Evolutionary conservation across 2,329 filamentous ascomycete species (phyloP).

Genomic region (Arachnopeziza araneosa): DNA sequence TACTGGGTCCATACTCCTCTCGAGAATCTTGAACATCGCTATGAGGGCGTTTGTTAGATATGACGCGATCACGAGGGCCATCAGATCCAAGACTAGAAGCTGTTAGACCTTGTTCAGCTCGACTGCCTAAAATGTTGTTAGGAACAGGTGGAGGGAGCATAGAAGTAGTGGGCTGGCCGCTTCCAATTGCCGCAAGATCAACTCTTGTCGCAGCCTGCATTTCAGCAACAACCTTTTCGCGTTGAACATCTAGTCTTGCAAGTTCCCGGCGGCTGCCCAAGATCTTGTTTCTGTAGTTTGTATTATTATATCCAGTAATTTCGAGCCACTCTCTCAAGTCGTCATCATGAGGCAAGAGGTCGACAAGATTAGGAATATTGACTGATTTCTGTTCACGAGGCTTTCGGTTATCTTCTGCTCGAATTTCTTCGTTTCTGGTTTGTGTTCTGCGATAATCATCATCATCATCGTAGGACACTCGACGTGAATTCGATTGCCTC

Average conservation of each 20-base stretch:
- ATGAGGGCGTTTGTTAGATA: slow-evolving; percentile 27
- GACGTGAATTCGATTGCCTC: slow-evolving; percentile 8
- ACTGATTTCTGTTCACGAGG: slow-evolving; percentile 9
- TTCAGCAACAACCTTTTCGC: slow-evolving; percentile 25
- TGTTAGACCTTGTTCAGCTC: slow-evolving; percentile 4
- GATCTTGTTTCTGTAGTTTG: slow-evolving; percentile 29
- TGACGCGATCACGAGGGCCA: slow-evolving; percentile 11
- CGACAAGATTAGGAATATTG: slow-evolving; percentile 15
- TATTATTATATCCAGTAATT: slow-evolving; percentile 32
- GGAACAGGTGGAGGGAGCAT: slow-evolving; percentile 25
- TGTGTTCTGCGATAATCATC: slow-evolving; percentile 16
- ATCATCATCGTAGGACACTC: slow-evolving; percentile 19
- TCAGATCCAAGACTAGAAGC: slow-evolving; percentile 1
- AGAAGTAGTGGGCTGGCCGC: slow-evolving; percentile 5
- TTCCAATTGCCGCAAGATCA: slow-evolving; percentile 5
- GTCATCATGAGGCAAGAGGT: slow-evolving; percentile 24
- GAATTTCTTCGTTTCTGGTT: slow-evolving; percentile 5
- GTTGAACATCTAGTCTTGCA: slow-evolving; percentile 30
- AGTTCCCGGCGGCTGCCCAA: slow-evolving; percentile 25
- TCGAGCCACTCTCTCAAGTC: slow-evolving; percentile 34
- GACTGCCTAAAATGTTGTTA: slow-evolving; percentile 13
- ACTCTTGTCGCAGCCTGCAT: slow-evolving; percentile 24
- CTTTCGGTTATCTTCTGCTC: slow-evolving; percentile 13
- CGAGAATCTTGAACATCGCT: slow-evolving; percentile 21
- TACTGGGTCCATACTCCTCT: slow-evolving; percentile 13